Percentiles rank a stretch among this genome's conserved stretches.
Evolutionary conservation across 169 alveolate genomes (phyloP).

Genomic region (Amoebophrya sp.): DNA sequence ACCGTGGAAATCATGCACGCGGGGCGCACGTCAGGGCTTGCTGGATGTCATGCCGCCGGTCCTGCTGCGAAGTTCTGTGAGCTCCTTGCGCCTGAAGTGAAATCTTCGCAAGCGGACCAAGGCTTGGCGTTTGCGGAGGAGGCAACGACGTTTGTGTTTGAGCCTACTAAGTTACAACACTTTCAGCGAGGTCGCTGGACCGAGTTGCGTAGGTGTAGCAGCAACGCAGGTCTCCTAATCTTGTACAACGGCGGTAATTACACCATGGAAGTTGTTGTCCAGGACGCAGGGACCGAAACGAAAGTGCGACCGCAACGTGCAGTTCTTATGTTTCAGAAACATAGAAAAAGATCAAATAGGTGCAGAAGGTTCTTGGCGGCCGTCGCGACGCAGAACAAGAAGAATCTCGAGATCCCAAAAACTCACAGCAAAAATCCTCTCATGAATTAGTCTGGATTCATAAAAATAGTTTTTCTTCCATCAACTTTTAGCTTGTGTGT

Average conservation of each 20-base stretch:
- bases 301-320: too few relatives aligned
- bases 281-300: too few relatives aligned
- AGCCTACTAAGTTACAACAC: background rate
- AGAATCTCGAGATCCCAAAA: background rate
- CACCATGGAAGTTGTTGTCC: too few relatives aligned
- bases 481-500: too few relatives aligned
- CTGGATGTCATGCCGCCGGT: background rate
- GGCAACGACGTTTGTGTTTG: background rate
- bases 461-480: too few relatives aligned
- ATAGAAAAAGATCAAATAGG: background rate
- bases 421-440: background rate
- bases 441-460: too few relatives aligned
- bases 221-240: background rate
- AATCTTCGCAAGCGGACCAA: background rate
- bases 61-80: background rate
- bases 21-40: background rate
- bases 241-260: background rate
- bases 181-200: background rate
- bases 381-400: background rate
- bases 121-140: background rate
- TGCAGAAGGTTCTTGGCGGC: background rate
- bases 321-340: too few relatives aligned
- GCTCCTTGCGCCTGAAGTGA: background rate
- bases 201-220: background rate
- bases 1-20: background rate